Conservation (phyloP, 2,329 filamentous ascomycete genomes). For the Neonectria punicea region DNA sequence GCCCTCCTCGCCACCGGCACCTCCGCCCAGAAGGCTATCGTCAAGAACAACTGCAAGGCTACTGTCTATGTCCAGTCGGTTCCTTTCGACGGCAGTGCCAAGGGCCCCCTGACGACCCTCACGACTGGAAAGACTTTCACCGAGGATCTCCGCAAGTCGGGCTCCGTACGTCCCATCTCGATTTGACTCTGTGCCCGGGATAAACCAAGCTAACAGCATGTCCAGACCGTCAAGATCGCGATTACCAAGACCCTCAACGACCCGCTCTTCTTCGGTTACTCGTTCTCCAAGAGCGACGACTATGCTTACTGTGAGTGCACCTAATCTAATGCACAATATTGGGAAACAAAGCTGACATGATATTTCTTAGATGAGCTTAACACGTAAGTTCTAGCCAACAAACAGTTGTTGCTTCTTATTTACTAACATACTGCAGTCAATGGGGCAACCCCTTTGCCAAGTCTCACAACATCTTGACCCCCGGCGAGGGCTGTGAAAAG, state of each 20-base stretch:
- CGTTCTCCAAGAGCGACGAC: slow-evolving; percentile 49
- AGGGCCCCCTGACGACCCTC: slow-evolving; percentile 48
- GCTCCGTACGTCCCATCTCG: slow-evolving; percentile 47
- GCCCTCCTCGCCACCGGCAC: slow-evolving; percentile 46
- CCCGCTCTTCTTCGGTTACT: slow-evolving; percentile 57
- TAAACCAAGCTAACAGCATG: background rate
- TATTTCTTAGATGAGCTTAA: slow-evolving; percentile 50
- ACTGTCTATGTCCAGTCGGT: slow-evolving; percentile 52
- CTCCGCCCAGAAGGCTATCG: slow-evolving; percentile 49
- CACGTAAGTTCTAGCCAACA: slow-evolving; percentile 39
- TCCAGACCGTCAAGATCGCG: slow-evolving; percentile 54
- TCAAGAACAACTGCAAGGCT: slow-evolving; percentile 49
- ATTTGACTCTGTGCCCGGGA: background rate
- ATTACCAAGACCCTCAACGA: slow-evolving; percentile 49
- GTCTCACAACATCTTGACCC: slow-evolving; percentile 49
- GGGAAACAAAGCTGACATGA: slow-evolving; percentile 17
- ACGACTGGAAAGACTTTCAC: slow-evolving; percentile 47
- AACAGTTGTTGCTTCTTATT: background rate
- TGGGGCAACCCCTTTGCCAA: slow-evolving; percentile 54
- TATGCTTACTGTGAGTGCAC: slow-evolving; percentile 52
- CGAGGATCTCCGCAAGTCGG: slow-evolving; percentile 48
- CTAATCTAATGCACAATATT: background rate
- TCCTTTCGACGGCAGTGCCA: slow-evolving; percentile 45
- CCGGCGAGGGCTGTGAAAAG: slow-evolving; percentile 49
- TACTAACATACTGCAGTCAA: slow-evolving; percentile 31